These are phyloP conservation scores for Lachancea fermentati DNA, from an alignment of 805 yeast genomes.

Conservation along the genomic window DNA sequence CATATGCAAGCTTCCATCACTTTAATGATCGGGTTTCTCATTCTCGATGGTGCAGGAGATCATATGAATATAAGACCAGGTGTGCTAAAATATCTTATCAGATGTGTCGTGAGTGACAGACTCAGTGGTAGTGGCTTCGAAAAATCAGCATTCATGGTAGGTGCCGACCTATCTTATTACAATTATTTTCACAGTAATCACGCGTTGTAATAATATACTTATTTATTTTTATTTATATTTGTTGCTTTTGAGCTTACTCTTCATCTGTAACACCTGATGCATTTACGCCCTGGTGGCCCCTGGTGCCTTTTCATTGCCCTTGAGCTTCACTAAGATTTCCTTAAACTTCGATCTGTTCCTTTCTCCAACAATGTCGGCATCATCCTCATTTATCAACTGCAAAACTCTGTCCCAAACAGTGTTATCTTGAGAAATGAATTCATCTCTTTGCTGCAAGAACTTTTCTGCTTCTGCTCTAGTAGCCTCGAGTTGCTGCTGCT, in stretches of 20 bases:
- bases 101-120: conserved; percentile 10
- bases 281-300: conserved; percentile 62
- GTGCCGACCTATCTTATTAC: conserved; percentile 16
- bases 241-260: background rate
- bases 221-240: background rate
- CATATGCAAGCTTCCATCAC: conserved; percentile 16
- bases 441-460: conserved; percentile 70
- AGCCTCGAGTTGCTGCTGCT: conserved; percentile 59
- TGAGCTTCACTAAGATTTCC: conserved; percentile 55
- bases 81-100: conserved; percentile 15
- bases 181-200: conserved; percentile 4
- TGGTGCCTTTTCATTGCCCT: conserved; percentile 67
- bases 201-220: background rate
- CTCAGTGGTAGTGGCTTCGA: conserved; percentile 2
- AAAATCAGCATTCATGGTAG: conserved; percentile 11
- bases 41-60: conserved; percentile 16
- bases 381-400: conserved; percentile 39
- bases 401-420: conserved; percentile 74
- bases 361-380: conserved; percentile 39
- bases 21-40: conserved; percentile 18
- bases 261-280: background rate
- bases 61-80: conserved; percentile 21
- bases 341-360: conserved; percentile 69
- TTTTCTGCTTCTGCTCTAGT: conserved; percentile 64
- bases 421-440: conserved; percentile 68